Base-by-base conservation (phyloP, 2,329 filamentous ascomycete genomes). In the Fusarium phyllophilum region DNA sequence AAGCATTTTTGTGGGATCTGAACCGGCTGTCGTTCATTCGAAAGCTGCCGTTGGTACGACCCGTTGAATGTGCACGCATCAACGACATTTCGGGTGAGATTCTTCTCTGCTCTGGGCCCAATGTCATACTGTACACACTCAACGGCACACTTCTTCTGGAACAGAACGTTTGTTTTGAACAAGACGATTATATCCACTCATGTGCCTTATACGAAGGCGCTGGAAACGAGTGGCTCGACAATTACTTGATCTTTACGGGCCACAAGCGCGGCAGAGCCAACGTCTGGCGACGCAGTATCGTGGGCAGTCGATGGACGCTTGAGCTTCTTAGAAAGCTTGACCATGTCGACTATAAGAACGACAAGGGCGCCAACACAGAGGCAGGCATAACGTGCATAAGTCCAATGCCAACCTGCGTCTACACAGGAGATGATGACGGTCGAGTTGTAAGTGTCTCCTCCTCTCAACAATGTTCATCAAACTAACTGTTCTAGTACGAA, bases 171-270 rank as follows among this genome's bases (percentile, higher is more conserved):
- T 96, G 94, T 77, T 88, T 79, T 5, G 85, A 86, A 41, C 85
- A 88, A 15, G 93, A 96, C 31, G 96, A 98, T 79, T 91, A 88
- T 39, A 91, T 98, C 6, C 87, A 94, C 55, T 91, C 92, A 3
- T 96, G 95, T 73, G 94, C 95, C 6, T 97, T 97, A 81, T 98
- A 98, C 83, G 95, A 98, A 81, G 96, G 96, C 0, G 89, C 91
- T 0, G 93, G 92, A 5, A 96, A 95, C 76, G 96, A 98, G 83
- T 98, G 95, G 94, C 86, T 97, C 8, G 94, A 97, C 82, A 92
- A 92, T 62, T 92, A 92, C 69, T 86, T 99, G 48, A 85, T 98
- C 42, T 95, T 99, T 73, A 98, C 96, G 0, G 96, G 96, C 0
- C 96, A 98, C 80, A 88, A 90, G 72, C 87, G 91, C 58, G 96